Evolutionary conservation across 352 stramenopile genomes (phyloP), one percentile per base, ranked within the genome.

Genomic region (Pythium scleroteichum): DNA sequence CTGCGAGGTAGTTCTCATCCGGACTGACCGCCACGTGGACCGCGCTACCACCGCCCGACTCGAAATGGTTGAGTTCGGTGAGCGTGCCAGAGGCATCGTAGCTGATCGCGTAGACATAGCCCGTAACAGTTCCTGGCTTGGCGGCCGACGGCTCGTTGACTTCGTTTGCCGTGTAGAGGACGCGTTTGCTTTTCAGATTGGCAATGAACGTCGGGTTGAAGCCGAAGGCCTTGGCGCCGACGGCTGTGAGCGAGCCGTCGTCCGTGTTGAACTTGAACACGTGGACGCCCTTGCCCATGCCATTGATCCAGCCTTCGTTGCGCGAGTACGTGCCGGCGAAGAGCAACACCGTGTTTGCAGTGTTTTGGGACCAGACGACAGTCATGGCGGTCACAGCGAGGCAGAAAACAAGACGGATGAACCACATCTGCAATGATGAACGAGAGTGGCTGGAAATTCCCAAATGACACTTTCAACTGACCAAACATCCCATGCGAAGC

Each of bases 221-320:
- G 19, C 73, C 73, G 20, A 73, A 66, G 4, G 64, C 66, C n/a
- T 67, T 69, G 38, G 82, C 73, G 16, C 58, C 62, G 41, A 75
- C 59, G 0, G 70, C 58, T 7, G 61, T 75, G 23, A 90, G 72
- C 16, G 65, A 59, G 24, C 78, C 78, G 16, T 69, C 66, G 10
- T n/a, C 71, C 33, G 72, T 74, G 53, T 82, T 61, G 33, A 91
- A 60, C 59, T 73, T 58, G 64, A 82, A 86, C 35, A 72, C 73
- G 64, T 88, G 75, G 40, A 91, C 73, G 8, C 82, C 82, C 42
- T 87, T 79, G 57, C 77, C 75, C 23, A 68, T 83, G 56, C 82
- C 82, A 59, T 89, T 79, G 40, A 91, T 65, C 71, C 78, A 85
- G 26, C 72, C 74, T 76, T 89, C 79, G 48, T 88, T 73, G 19